Percentiles rank a stretch among this genome's conserved stretches.
Conservation (phyloP, 1,284 basidiomycete genomes). For the Leccinum subrobustum region DNA sequence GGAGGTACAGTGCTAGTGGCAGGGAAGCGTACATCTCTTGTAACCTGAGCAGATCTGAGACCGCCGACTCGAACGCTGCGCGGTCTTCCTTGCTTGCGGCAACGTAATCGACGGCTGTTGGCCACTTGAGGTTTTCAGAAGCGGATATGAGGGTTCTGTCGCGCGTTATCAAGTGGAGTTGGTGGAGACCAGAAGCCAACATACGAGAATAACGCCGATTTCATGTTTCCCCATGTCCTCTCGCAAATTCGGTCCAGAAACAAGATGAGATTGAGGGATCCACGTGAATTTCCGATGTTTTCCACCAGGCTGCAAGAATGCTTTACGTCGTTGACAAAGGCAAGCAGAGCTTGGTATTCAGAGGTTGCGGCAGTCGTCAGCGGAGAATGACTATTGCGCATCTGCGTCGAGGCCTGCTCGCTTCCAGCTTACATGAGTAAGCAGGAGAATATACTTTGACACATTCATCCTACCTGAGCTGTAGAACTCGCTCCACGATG, state of each 20-base stretch:
- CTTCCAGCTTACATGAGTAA: constrained; percentile 37
- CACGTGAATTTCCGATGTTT: constrained; percentile 37
- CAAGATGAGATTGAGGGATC: constrained; percentile 49
- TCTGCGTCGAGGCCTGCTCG: constrained; percentile 54
- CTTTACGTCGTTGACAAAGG: constrained; percentile 52
- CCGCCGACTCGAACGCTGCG: constrained; percentile 69
- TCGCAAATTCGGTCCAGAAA: constrained; percentile 61
- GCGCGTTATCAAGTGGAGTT: not conserved
- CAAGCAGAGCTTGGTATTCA: constrained; percentile 59
- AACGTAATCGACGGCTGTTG: constrained; percentile 67
- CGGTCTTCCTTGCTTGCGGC: constrained; percentile 49
- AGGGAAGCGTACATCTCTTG: constrained; percentile 65
- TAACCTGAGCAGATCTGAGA: constrained; percentile 70
- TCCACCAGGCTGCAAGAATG: constrained; percentile 46
- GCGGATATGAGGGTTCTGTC: constrained; percentile 59
- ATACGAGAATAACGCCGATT: constrained; percentile 60
- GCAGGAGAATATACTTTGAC: constrained; percentile 8
- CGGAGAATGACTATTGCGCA: constrained; percentile 39
- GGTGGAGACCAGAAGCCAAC: constrained; percentile 25
- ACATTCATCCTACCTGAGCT: constrained; percentile 62
- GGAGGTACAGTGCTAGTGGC: not conserved
- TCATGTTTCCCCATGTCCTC: constrained; percentile 77
- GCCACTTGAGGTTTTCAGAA: constrained; percentile 81
- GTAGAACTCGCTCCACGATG: constrained; percentile 68
- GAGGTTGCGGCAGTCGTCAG: constrained; percentile 50